Percentiles rank a stretch among this genome's conserved stretches.
phyloP scores from a whole-genome alignment of 2,329 filamentous ascomycete species.

The Fusarium sp. region DNA sequence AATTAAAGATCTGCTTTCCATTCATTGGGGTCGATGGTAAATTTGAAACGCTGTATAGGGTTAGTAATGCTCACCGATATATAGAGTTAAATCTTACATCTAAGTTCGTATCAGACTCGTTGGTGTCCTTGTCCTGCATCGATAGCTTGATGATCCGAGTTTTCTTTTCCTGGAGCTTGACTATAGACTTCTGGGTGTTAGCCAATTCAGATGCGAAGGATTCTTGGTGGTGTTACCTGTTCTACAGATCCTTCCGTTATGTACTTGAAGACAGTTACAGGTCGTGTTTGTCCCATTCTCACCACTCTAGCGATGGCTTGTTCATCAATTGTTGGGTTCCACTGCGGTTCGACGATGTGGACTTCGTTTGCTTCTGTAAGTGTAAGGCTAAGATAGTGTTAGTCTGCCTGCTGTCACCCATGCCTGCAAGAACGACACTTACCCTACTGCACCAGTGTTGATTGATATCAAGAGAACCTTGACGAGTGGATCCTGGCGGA shows the following conservation, averaged over 20 bases:
- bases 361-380: constrained; percentile 15
- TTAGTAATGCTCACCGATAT: neutral
- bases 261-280: neutral
- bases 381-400: neutral
- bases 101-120: neutral
- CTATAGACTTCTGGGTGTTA: accelerated
- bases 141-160: constrained; percentile 11
- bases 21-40: constrained; percentile 7
- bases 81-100: neutral
- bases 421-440: neutral
- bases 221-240: neutral
- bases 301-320: constrained; percentile 18
- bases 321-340: constrained; percentile 25
- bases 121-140: constrained; percentile 5
- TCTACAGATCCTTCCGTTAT: neutral
- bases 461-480: constrained; percentile 21
- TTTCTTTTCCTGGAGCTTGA: constrained; percentile 12
- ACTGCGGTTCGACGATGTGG: constrained; percentile 27
- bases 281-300: neutral
- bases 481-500: neutral
- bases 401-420: neutral
- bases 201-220: neutral
- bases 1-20: neutral
- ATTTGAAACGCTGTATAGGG: neutral
- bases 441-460: constrained; percentile 12